Evolutionary conservation across 1,284 basidiomycete species (phyloP).

Genomic region (Violaceomyces palustris): DNA sequence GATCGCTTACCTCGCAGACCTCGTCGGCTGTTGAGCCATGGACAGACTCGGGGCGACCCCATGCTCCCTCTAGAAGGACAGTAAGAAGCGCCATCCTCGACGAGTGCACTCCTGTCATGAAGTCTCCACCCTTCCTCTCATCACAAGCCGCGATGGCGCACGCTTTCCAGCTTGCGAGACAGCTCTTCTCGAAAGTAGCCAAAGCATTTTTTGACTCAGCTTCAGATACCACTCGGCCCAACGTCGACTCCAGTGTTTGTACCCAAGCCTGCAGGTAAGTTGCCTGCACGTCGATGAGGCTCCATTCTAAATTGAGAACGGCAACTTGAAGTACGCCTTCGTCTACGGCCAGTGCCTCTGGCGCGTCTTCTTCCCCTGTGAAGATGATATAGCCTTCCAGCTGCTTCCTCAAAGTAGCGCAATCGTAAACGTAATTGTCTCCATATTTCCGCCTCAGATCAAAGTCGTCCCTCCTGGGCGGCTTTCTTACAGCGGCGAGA

Average conservation of each 20-base stretch:
- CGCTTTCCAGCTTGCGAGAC: slow-evolving; percentile 22
- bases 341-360: slow-evolving; percentile 30
- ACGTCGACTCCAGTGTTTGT: slow-evolving; percentile 59
- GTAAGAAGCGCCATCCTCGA: slow-evolving; percentile 70
- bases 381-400: slow-evolving; percentile 53
- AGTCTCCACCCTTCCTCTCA: slow-evolving; percentile 71
- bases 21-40: slow-evolving; percentile 50
- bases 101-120: slow-evolving; percentile 76
- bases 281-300: slow-evolving; percentile 72
- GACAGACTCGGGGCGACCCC: slow-evolving; percentile 57
- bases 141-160: slow-evolving; percentile 57
- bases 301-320: slow-evolving; percentile 76
- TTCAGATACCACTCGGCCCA: slow-evolving; percentile 61
- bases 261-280: slow-evolving; percentile 74
- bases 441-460: slow-evolving; percentile 64
- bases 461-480: slow-evolving; percentile 61
- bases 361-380: slow-evolving; percentile 10
- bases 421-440: slow-evolving; percentile 67
- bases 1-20: slow-evolving; percentile 63
- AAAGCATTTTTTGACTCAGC: slow-evolving; percentile 60
- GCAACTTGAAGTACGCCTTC: slow-evolving; percentile 54
- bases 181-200: slow-evolving; percentile 11
- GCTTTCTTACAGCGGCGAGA: slow-evolving; percentile 59
- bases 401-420: slow-evolving; percentile 36
- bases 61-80: slow-evolving; percentile 66